Evolutionary conservation across 495 filamentous ascomycete species (phyloP).

Genomic region (Tuber calosporum): DNA sequence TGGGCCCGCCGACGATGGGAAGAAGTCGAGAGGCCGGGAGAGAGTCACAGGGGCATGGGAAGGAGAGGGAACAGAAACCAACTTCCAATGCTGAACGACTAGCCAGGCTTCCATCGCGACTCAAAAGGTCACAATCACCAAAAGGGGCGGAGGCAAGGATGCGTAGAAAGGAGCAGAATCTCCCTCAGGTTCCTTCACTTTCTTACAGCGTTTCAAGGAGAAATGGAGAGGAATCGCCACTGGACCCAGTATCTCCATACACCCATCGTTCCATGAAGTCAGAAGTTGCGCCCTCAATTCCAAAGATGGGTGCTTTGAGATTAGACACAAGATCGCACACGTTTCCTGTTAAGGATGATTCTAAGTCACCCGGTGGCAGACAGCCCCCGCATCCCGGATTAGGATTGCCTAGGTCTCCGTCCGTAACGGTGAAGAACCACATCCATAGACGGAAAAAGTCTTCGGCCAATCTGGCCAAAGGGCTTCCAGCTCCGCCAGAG

Average conservation of each 20-base stretch:
- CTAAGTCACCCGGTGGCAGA: conserved; percentile 13
- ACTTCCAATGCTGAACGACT: conserved; percentile 10
- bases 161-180: conserved; percentile 13
- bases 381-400: conserved; percentile 35
- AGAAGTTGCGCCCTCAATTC: conserved; percentile 10
- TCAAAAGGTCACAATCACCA: conserved; percentile 25
- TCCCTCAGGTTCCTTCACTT: conserved; percentile 9
- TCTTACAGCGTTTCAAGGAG: conserved; percentile 12
- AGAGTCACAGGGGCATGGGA: conserved; percentile 18
- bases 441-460: conserved; percentile 29
- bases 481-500: conserved; percentile 14
- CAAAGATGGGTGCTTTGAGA: conserved; percentile 42
- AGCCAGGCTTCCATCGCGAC: conserved; percentile 8
- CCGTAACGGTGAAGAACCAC: conserved; percentile 18
- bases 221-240: conserved; percentile 16
- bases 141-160: conserved; percentile 16
- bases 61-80: conserved; percentile 5
- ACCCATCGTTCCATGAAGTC: conserved; percentile 18
- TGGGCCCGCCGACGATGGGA: conserved; percentile 15
- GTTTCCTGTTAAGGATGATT: conserved; percentile 46
- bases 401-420: conserved; percentile 36
- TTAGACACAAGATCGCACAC: conserved; percentile 51
- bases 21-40: conserved; percentile 8
- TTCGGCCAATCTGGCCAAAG: conserved; percentile 24
- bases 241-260: conserved; percentile 8